Evolutionary conservation across 345 rosid genomes (phyloP).

Genomic region (Kernera saxatilis): DNA sequence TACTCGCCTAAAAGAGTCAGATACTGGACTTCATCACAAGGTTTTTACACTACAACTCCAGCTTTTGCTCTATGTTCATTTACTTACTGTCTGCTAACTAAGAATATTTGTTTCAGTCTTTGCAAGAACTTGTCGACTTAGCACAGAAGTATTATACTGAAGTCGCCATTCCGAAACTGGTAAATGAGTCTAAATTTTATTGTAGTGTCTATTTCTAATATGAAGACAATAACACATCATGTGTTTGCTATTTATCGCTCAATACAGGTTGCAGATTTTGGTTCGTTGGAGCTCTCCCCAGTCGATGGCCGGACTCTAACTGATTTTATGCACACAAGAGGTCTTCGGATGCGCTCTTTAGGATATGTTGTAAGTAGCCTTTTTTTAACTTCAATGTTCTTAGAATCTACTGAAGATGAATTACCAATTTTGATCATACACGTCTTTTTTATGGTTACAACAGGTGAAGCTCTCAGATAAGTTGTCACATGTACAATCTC

Average conservation of each 20-base stretch:
- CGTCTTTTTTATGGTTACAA: constrained; percentile 23
- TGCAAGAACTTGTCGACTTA: constrained; percentile 76
- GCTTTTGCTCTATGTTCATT: constrained; percentile 7
- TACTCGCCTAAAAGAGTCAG: constrained; percentile 70
- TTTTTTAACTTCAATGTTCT: neutral
- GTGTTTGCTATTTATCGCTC: constrained; percentile 12
- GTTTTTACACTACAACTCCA: constrained; percentile 31
- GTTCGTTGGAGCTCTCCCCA: constrained; percentile 95
- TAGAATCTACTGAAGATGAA: constrained; percentile 8
- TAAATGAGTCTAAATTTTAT: constrained; percentile 32
- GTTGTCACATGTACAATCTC: constrained; percentile 90
- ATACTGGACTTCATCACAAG: constrained; percentile 93
- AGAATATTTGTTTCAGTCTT: constrained; percentile 47
- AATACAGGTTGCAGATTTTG: constrained; percentile 96
- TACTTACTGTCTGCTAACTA: constrained; percentile 24
- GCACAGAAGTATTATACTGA: constrained; percentile 80
- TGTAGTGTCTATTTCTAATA: neutral
- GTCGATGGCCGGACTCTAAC: constrained; percentile 98
- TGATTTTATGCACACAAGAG: constrained; percentile 99
- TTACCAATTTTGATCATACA: neutral
- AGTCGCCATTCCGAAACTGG: constrained; percentile 96
- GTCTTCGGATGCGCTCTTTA: constrained; percentile 90
- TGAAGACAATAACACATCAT: constrained; percentile 12
- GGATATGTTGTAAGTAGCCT: constrained; percentile 81
- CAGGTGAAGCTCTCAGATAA: constrained; percentile 96